A percentile compares a stretch with the other conserved stretches of the same genome.
Evolutionary conservation across 495 filamentous ascomycete genomes (phyloP).

Genomic region (Echria macrotheca): DNA sequence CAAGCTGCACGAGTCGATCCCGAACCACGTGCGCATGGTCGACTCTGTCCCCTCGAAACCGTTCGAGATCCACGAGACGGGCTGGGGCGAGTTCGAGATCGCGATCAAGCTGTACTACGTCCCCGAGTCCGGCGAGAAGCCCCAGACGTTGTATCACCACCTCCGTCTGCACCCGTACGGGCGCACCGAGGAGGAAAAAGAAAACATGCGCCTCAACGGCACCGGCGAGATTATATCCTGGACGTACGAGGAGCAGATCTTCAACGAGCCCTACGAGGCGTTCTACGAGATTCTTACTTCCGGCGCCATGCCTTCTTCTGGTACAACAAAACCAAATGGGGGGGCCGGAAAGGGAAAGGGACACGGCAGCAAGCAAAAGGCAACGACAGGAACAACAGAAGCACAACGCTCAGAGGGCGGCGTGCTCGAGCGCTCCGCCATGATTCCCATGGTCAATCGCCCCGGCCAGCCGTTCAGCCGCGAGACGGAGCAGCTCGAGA

Average conservation of each 20-base stretch:
- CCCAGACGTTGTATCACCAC: conserved; percentile 84
- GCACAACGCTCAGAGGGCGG: conserved; percentile 36
- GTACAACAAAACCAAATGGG: conserved; percentile 29
- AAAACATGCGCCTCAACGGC: conserved; percentile 55
- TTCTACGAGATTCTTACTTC: conserved; percentile 79
- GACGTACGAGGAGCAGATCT: conserved; percentile 84
- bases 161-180: conserved; percentile 89
- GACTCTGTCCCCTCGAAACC: conserved; percentile 40
- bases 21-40: conserved; percentile 72
- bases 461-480: conserved; percentile 67
- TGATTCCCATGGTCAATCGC: conserved; percentile 60
- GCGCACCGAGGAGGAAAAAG: conserved; percentile 63
- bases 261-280: conserved; percentile 90
- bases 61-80: conserved; percentile 84
- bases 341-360: conserved; percentile 18
- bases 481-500: conserved; percentile 67
- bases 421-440: conserved; percentile 57
- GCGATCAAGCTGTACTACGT: conserved; percentile 89
- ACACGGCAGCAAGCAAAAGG: conserved; percentile 18
- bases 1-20: conserved; percentile 93
- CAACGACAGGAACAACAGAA: too few species aligned
- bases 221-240: conserved; percentile 65
- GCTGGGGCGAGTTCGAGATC: conserved; percentile 97
- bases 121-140: conserved; percentile 78
- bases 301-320: conserved; percentile 41